Evolutionary conservation across 306 rosid species (phyloP).

Genomic region (Sicyos baderoa): DNA sequence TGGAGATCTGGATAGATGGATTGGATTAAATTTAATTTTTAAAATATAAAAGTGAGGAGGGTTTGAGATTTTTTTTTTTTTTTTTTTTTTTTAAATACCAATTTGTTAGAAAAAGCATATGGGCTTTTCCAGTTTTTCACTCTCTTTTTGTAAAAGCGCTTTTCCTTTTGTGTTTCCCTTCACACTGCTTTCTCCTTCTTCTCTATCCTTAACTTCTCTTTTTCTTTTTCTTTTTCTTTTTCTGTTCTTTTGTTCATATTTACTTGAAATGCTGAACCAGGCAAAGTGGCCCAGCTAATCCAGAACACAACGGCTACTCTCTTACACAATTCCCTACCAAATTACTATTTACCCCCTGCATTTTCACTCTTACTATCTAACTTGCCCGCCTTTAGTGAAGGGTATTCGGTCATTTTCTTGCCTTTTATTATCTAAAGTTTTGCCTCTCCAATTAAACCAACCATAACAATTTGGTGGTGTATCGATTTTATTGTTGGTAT

Average conservation of each 20-base stretch:
- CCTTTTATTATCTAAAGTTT: neutral
- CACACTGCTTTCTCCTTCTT: conserved; percentile 18
- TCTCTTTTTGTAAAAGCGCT: conserved; percentile 23
- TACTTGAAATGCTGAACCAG: neutral
- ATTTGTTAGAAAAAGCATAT: conserved; percentile 48
- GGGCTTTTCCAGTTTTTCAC: conserved; percentile 38
- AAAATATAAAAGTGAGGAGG: conserved; percentile 36
- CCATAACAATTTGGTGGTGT: too few relatives aligned
- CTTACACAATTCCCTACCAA: neutral
- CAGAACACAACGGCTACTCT: conserved; percentile 22
- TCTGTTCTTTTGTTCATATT: conserved; percentile 30
- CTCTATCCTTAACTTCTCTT: conserved; percentile 1
- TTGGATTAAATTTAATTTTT: neutral
- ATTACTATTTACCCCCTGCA: conserved; percentile 1
- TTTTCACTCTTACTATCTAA: neutral
- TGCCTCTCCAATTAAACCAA: too few relatives aligned
- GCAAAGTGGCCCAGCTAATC: conserved; percentile 8
- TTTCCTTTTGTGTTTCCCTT: neutral
- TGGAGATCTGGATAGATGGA: neutral
- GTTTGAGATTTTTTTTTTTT: conserved; percentile 29
- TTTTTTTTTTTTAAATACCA: conserved; percentile 31
- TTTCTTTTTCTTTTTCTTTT: conserved; percentile 35
- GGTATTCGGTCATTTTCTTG: neutral
- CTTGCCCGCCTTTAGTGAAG: neutral
- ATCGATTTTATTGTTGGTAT: too few relatives aligned